Percentiles rank a stretch among this genome's conserved stretches.
These are phyloP conservation scores for Dianthus caryophyllus DNA, from an alignment of 148 eudicot species.

Conservation along the genomic window DNA sequence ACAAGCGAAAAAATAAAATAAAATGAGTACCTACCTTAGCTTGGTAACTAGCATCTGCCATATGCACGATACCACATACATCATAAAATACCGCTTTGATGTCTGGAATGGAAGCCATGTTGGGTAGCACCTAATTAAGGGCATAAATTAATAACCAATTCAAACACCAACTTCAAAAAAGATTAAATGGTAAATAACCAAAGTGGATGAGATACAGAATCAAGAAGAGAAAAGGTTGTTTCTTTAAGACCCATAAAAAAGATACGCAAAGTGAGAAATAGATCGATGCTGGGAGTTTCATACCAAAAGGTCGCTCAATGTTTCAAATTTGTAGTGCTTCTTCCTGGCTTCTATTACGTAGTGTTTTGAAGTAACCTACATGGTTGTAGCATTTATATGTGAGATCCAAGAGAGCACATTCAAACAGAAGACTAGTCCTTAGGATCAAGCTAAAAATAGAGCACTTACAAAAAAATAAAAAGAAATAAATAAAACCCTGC, in stretches of 20 bases:
- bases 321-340: conserved; percentile 86
- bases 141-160: conserved; percentile 11
- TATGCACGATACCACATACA: conserved; percentile 76
- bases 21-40: conserved; percentile 54
- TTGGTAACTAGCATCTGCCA: conserved; percentile 59
- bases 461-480: neutral
- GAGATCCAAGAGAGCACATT: neutral
- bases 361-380: conserved; percentile 77
- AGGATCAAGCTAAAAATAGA: neutral
- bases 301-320: conserved; percentile 68
- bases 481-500: too few species aligned
- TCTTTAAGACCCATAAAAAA: neutral
- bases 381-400: neutral
- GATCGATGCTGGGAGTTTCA: conserved; percentile 2
- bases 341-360: conserved; percentile 86
- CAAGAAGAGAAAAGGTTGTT: neutral
- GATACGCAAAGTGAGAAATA: neutral
- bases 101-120: conserved; percentile 89
- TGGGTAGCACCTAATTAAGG: conserved; percentile 71
- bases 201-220: neutral
- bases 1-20: neutral
- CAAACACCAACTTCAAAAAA: neutral
- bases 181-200: conserved; percentile 5
- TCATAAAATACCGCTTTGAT: conserved; percentile 85
- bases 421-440: conserved; percentile 7